Conservation (phyloP, 441 rosid species). For the Mallotus repandus region DNA sequence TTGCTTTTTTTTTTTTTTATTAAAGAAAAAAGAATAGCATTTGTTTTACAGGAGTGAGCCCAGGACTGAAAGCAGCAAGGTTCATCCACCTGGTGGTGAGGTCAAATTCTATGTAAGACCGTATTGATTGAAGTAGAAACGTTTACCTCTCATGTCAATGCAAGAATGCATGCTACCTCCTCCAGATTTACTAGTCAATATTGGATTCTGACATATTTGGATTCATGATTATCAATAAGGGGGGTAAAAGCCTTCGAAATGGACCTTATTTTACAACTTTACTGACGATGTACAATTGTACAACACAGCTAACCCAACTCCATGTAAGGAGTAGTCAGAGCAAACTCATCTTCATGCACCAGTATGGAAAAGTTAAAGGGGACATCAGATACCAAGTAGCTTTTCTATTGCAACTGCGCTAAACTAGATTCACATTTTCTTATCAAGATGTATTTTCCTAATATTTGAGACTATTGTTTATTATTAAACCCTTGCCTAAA, state of each 20-base stretch:
- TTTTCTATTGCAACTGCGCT: constrained; percentile 22
- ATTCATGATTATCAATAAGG: constrained; percentile 18
- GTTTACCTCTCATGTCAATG: too few relatives aligned
- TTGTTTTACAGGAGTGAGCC: too few relatives aligned
- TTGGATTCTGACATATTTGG: constrained; percentile 1
- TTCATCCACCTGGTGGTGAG: too few relatives aligned
- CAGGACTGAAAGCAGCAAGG: too few relatives aligned
- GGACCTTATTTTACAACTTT: constrained; percentile 31
- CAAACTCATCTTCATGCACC: constrained; percentile 10
- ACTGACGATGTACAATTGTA: constrained; percentile 19
- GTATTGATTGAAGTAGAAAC: too few relatives aligned
- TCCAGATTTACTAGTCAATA: not conserved
- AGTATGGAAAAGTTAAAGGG: constrained; percentile 9
- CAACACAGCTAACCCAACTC: constrained; percentile 36
- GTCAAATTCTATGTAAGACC: too few relatives aligned
- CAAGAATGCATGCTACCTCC: not conserved
- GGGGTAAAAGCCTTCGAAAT: constrained; percentile 37
- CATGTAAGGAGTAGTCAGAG: constrained; percentile 13
- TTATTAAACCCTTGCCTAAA: constrained; percentile 25
- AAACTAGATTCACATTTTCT: constrained; percentile 22
- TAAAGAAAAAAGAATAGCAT: too few relatives aligned
- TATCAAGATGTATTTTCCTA: constrained; percentile 18
- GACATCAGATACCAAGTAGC: constrained; percentile 16
- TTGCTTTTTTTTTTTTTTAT: too few relatives aligned
- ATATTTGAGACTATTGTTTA: constrained; percentile 25